These are phyloP conservation scores for Polyporus arcularius DNA, from an alignment of 768 basidiomycete species.

Conservation along the genomic window DNA sequence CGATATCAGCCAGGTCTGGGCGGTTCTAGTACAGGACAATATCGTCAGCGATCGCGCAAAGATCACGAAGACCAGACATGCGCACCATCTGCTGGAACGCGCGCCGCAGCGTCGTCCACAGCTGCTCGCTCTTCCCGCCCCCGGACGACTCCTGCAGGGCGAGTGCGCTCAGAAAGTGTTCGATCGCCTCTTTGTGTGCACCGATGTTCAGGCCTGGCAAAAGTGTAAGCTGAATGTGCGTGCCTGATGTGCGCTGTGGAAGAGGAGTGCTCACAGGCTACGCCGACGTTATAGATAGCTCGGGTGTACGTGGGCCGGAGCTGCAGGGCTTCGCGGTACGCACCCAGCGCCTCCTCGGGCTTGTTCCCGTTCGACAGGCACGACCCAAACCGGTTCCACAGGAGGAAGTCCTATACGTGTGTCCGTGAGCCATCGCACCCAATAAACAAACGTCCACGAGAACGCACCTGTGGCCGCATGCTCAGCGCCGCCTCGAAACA, in stretches of 20 bases:
- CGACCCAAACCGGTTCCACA: conserved; percentile 97
- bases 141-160: conserved; percentile 71
- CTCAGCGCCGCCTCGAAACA: conserved; percentile 91
- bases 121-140: conserved; percentile 75
- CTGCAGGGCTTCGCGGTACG: conserved; percentile 87
- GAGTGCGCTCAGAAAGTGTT: conserved; percentile 89
- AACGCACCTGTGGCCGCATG: conserved; percentile 64
- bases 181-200: conserved; percentile 91
- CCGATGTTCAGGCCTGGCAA: conserved; percentile 89
- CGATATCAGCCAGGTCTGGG: conserved; percentile 76
- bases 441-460: neutral
- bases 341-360: conserved; percentile 90
- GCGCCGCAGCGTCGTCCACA: conserved; percentile 89
- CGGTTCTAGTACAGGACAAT: conserved; percentile 55
- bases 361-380: conserved; percentile 92
- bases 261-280: conserved; percentile 74
- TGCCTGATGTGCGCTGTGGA: neutral
- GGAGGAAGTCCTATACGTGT: conserved; percentile 70
- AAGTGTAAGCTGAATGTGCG: neutral
- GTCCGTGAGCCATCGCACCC: neutral
- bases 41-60: conserved; percentile 1
- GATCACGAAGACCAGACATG: neutral
- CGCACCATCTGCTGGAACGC: conserved; percentile 83
- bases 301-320: conserved; percentile 95
- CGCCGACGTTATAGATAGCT: conserved; percentile 97